Base-by-base conservation (phyloP, 2,329 filamentous ascomycete genomes). In the Botrytis squamosa region DNA sequence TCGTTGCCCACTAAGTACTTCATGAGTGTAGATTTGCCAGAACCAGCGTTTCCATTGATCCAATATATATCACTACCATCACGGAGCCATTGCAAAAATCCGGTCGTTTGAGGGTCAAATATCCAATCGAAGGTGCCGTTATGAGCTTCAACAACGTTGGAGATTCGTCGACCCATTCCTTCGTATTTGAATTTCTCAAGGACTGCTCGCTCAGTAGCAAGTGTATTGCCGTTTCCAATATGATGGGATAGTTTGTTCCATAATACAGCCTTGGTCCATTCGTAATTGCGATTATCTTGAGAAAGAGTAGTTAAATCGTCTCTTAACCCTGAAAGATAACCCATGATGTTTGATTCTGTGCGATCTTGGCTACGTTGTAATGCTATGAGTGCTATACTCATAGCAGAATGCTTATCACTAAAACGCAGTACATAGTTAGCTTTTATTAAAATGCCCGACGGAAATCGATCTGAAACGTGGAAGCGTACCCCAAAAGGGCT, bases 11-110 rank as follows among this genome's bases (percentile, higher is more conserved):
- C 57, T 7, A 78, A n/a, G 62, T 73, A 77, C 25, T 75, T 77
- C 75, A 78, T 76, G 65, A 79, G 57, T 3, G 77, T 78, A 22
- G 70, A 74, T 66, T 76, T 76, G 2, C 75, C 75, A 49, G 64
- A 64, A 1, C 75, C 72, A 33, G 77, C 67, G n/a, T 76, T 78
- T 9, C 77, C 77, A 8, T 59, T 70, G 36, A 78, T 76, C 76
- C 77, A 79, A 33, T 77, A 77, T 25, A 77, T 5, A 1, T 33
- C 55, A 12, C 44, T 0, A 6, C 66, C 55, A 16, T 38, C 12
- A n/a, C 64, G 29, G 3, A 78, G 70, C 76, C 73, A 78, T 10
- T 73, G 9, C 10, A 73, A 18, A 25, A 71, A 75, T 63, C 55
- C 29, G 12, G 12, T 60, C 40, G 20, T 49, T 42, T 8, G 36